Percentiles rank a stretch among this genome's conserved stretches.
Conservation (phyloP, 495 filamentous ascomycete species). For the Xylaria castorea region DNA sequence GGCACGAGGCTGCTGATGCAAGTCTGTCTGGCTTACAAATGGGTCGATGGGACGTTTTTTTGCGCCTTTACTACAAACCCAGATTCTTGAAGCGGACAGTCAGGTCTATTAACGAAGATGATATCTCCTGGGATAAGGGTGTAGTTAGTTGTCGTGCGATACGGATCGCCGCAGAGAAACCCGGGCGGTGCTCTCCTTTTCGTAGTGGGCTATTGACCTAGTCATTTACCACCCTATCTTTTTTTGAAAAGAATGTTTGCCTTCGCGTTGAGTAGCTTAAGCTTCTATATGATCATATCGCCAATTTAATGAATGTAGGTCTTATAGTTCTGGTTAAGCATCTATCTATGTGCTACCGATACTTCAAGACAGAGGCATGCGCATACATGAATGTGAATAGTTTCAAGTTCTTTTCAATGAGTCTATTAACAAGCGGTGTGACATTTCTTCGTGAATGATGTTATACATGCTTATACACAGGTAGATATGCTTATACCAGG, state of each 20-base stretch:
- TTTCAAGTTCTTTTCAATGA: background rate
- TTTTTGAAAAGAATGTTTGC: no score
- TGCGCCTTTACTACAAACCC: no score
- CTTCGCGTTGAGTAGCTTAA: background rate
- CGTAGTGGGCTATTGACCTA: background rate
- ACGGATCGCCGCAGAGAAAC: conserved; percentile 40
- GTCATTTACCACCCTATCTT: background rate
- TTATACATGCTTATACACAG: conserved; percentile 27
- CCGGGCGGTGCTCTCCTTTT: conserved; percentile 30
- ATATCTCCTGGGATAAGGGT: conserved; percentile 49
- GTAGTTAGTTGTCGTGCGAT: no score
- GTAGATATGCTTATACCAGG: conserved; percentile 11
- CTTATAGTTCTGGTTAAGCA: background rate
- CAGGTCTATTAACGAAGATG: conserved; percentile 39
- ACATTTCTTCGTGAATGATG: conserved; percentile 24
- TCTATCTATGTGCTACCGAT: background rate
- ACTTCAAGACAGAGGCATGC: background rate
- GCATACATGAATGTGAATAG: background rate
- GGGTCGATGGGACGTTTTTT: no score
- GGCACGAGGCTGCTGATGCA: no score
- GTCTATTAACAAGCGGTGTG: conserved; percentile 14
- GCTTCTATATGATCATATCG: background rate
- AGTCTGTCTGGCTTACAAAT: no score
- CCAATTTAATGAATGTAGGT: background rate
- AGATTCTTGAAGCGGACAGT: conserved; percentile 44